A percentile compares a stretch with the other conserved stretches of the same genome.
These are phyloP conservation scores for Metschnikowia chrysomelidarum DNA, from an alignment of 805 yeast genomes.

Conservation along the genomic window DNA sequence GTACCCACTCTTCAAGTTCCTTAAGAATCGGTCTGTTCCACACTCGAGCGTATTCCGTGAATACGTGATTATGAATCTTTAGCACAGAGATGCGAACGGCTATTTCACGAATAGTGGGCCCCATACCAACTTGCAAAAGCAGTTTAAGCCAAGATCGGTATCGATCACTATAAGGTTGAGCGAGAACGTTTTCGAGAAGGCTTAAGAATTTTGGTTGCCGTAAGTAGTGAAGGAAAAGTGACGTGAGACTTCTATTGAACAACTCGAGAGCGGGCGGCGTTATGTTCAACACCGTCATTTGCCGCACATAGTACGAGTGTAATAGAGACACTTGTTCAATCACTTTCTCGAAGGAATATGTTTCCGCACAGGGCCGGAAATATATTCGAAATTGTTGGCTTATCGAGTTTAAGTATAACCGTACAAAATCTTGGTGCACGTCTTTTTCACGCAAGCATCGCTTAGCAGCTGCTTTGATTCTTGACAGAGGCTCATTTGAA, in stretches of 20 bases:
- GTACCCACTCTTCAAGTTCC: slow-evolving; percentile 37
- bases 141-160: slow-evolving; percentile 6
- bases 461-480: slow-evolving; percentile 37
- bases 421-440: slow-evolving; percentile 33
- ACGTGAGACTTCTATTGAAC: slow-evolving; percentile 29
- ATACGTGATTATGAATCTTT: slow-evolving; percentile 33
- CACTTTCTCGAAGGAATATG: slow-evolving; percentile 3
- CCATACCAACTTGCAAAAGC: slow-evolving; percentile 16
- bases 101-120: slow-evolving; percentile 16
- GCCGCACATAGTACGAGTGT: slow-evolving; percentile 24
- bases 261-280: slow-evolving; percentile 19
- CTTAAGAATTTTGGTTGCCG: slow-evolving; percentile 7
- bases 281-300: slow-evolving; percentile 25
- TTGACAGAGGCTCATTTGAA: slow-evolving; percentile 31
- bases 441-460: slow-evolving; percentile 34
- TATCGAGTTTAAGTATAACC: slow-evolving; percentile 33
- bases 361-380: slow-evolving; percentile 9
- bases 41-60: slow-evolving; percentile 25
- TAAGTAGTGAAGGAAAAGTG: slow-evolving; percentile 25
- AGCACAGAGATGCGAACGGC: slow-evolving; percentile 38
- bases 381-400: slow-evolving; percentile 19
- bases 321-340: slow-evolving; percentile 19
- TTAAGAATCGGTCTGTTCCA: slow-evolving; percentile 42
- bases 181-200: slow-evolving; percentile 7
- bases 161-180: slow-evolving; percentile 2